Percentiles rank a stretch among this genome's conserved stretches.
These are phyloP conservation scores for Vicia sativa DNA, from an alignment of 306 rosid genomes.

Conservation along the genomic window DNA sequence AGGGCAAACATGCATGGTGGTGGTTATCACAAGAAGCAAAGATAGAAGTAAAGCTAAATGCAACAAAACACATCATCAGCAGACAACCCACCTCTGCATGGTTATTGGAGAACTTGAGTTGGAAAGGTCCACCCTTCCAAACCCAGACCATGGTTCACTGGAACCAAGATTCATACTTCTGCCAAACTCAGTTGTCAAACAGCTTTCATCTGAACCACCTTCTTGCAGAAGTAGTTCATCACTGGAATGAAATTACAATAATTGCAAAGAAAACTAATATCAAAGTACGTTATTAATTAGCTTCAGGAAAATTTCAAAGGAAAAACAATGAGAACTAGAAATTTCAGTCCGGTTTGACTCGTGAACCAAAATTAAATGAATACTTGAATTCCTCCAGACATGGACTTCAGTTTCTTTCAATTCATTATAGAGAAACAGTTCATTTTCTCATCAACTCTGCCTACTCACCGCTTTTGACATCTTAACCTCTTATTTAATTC, in stretches of 20 bases:
- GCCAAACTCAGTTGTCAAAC: slow-evolving; percentile 63
- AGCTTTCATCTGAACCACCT: slow-evolving; percentile 65
- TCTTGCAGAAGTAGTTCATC: slow-evolving; percentile 98
- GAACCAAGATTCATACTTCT: slow-evolving; percentile 73
- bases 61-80: slow-evolving; percentile 4
- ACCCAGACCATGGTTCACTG: slow-evolving; percentile 63
- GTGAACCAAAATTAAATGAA: slow-evolving; percentile 7
- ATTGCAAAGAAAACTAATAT: slow-evolving; percentile 40
- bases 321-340: slow-evolving; percentile 6
- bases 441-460: background rate
- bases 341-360: background rate
- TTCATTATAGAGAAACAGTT: background rate
- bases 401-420: slow-evolving; percentile 20
- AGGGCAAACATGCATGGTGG: slow-evolving; percentile 12
- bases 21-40: slow-evolving; percentile 24
- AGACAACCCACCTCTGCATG: slow-evolving; percentile 64
- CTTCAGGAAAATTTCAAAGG: slow-evolving; percentile 13
- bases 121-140: slow-evolving; percentile 61
- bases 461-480: background rate
- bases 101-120: slow-evolving; percentile 53
- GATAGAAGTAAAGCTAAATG: slow-evolving; percentile 30
- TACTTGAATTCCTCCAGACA: slow-evolving; percentile 1
- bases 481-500: background rate
- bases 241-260: slow-evolving; percentile 54
- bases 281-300: slow-evolving; percentile 9